These are phyloP conservation scores for Quaeritorhiza haematococci DNA, from an alignment of 371 early-diverging fungal species.

Conservation along the genomic window DNA sequence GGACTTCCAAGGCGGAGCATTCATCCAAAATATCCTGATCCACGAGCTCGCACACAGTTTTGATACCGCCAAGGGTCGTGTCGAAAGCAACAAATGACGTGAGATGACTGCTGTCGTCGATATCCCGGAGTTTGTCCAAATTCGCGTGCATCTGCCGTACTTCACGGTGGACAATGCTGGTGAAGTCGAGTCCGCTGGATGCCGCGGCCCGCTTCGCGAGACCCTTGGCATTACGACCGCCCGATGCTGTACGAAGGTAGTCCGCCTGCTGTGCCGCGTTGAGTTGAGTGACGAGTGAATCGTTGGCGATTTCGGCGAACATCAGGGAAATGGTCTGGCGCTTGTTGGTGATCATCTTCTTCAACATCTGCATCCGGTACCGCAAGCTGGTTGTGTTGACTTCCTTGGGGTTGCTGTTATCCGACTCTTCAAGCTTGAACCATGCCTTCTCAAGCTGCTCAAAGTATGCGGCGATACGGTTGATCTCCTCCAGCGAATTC, in stretches of 20 bases:
- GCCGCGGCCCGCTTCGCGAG: conserved; percentile 18
- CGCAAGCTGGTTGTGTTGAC: background rate
- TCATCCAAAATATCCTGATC: conserved; percentile 6
- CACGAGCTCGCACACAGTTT: conserved; percentile 17
- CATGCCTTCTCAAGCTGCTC: conserved; percentile 8
- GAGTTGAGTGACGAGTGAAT: conserved; percentile 10
- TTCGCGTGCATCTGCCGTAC: conserved; percentile 14
- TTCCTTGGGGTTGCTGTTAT: background rate
- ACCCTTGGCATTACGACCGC: conserved; percentile 12
- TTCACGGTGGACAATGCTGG: conserved; percentile 11
- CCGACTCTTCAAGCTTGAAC: background rate
- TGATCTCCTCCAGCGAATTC: conserved; percentile 6
- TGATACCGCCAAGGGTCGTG: conserved; percentile 23
- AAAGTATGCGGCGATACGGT: conserved; percentile 15
- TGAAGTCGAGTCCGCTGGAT: conserved; percentile 15
- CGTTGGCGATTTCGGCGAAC: conserved; percentile 15
- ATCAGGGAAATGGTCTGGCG: background rate
- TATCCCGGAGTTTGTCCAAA: conserved; percentile 11
- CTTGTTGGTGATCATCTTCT: background rate
- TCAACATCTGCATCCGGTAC: background rate
- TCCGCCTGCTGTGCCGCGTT: conserved; percentile 26
- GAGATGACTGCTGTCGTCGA: conserved; percentile 18
- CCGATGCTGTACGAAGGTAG: conserved; percentile 14
- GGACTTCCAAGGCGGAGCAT: conserved; percentile 2
- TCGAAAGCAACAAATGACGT: conserved; percentile 15